These are phyloP conservation scores for Karstenula rhodostoma DNA, from an alignment of 2,329 filamentous ascomycete genomes.

Conservation along the genomic window DNA sequence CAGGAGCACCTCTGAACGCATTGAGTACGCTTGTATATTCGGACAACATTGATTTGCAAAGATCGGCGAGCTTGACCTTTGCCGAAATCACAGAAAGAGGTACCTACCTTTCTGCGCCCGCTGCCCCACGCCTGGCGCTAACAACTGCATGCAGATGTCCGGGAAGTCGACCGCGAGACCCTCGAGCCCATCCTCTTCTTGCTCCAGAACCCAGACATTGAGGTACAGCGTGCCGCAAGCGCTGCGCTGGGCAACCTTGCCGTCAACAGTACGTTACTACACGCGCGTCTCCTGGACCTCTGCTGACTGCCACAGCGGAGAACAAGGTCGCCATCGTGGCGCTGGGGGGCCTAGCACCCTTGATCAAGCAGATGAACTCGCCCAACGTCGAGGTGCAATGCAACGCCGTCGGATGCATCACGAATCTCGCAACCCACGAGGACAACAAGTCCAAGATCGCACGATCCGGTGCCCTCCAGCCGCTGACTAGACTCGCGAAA, in stretches of 20 bases:
- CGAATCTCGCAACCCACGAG: conserved; percentile 96
- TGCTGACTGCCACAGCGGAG: conserved; percentile 71
- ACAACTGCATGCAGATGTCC: conserved; percentile 70
- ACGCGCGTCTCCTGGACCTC: conserved; percentile 6
- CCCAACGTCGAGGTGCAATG: conserved; percentile 98
- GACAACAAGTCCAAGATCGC: conserved; percentile 99
- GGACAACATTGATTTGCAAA: conserved; percentile 96
- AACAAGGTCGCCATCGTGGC: conserved; percentile 98
- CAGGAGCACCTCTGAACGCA: conserved; percentile 90
- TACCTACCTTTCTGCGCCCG: conserved; percentile 61
- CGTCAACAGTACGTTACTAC: conserved; percentile 78
- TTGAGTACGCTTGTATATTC: conserved; percentile 97
- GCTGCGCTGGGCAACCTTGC: conserved; percentile 95
- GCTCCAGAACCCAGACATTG: conserved; percentile 92
- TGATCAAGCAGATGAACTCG: conserved; percentile 98
- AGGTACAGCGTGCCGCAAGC: conserved; percentile 95
- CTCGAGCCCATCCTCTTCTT: conserved; percentile 96
- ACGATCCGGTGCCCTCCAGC: conserved; percentile 88
- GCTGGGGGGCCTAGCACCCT: conserved; percentile 84
- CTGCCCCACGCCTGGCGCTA: conserved; percentile 21
- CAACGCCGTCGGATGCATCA: conserved; percentile 98
- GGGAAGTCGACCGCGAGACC: conserved; percentile 93
- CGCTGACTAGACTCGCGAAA: conserved; percentile 89
- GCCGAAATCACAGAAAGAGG: conserved; percentile 98
- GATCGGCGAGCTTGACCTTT: conserved; percentile 97